Base-by-base conservation (phyloP, 768 basidiomycete genomes). In the Amanita fuliginea region DNA sequence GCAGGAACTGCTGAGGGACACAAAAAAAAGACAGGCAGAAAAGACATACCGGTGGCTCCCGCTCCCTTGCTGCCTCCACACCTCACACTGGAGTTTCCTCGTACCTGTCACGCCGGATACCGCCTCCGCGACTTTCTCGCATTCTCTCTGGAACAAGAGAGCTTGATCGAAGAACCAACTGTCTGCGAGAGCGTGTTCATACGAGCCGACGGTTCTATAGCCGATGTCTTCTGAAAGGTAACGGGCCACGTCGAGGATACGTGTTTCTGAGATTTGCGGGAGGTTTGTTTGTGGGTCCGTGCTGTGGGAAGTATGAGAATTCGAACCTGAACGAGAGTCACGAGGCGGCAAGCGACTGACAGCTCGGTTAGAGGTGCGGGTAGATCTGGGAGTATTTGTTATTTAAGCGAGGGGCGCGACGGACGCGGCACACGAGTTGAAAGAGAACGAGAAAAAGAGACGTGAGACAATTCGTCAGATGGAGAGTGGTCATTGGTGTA, bases 171-270 rank as follows among this genome's bases (percentile, higher is more conserved):
- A 59, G 75, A 94, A 81, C 81, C 91, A 97, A 21, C 72, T 67
- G 56, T 96, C 93, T 3, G 86, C 91, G 22, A 79, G 62, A 0
- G 87, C 85, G 66, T 95, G 91, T 62, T 97, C 92, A 28, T 73
- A 72, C 0, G 93, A 92, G 1, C 95, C 95, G 8, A 95, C 88
- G 0, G 88, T 96, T 42, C 95, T 74, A 65, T 81, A 97, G 1
- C 93, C 94, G 41, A 93, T 90, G 4, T 78, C 81, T 60, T 93
- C 91, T 0, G 91, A 89, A 6, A 91, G 75, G 51, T 81, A 64
- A 54, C 75, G 78, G 3, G 81, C 76, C 41, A 80, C 67, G 5
- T 68, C 71, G 2, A 88, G 74, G 46, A 90, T 83, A 11, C 74
- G 76, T 0, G 74, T 59, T 62, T 89, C 86, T 0, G 86, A 86